Conservation (phyloP, 2,329 filamentous ascomycete species). For the Ophiognomonia clavigignenti-juglandacearum region DNA sequence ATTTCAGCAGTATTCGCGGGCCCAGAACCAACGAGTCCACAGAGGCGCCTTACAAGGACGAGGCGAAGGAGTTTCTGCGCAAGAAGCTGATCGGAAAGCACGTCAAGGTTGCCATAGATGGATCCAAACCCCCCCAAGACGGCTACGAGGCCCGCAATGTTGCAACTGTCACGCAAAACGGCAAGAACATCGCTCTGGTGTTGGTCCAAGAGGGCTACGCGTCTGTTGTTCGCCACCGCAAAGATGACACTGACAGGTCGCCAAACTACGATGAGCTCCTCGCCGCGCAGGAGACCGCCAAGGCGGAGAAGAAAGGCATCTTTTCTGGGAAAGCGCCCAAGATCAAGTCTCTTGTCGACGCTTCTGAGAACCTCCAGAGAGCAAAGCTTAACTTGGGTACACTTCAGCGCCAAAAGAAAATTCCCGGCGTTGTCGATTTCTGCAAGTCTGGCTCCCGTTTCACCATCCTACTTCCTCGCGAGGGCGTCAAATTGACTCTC, state of each 20-base stretch:
- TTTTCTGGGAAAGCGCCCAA: conserved; percentile 89
- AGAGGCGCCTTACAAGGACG: conserved; percentile 82
- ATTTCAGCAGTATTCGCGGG: conserved; percentile 86
- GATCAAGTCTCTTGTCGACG: conserved; percentile 77
- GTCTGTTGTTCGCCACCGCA: conserved; percentile 89
- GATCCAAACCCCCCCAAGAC: conserved; percentile 82
- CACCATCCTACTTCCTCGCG: conserved; percentile 83
- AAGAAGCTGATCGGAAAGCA: conserved; percentile 96
- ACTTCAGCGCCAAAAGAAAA: conserved; percentile 84
- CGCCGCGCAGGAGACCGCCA: conserved; percentile 74
- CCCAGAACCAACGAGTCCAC: conserved; percentile 85
- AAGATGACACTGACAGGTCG: conserved; percentile 90
- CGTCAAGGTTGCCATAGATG: conserved; percentile 82
- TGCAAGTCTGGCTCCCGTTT: conserved; percentile 97
- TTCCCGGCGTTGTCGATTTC: conserved; percentile 92
- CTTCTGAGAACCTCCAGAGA: conserved; percentile 89
- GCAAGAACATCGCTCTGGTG: conserved; percentile 78
- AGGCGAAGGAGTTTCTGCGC: conserved; percentile 92
- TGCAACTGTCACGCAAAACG: conserved; percentile 76
- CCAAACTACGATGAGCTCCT: conserved; percentile 90
- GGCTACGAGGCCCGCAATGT: conserved; percentile 95
- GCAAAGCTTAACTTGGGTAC: conserved; percentile 90
- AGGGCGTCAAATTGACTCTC: conserved; percentile 91
- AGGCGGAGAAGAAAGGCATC: conserved; percentile 87
- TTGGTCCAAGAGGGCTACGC: conserved; percentile 92